Evolutionary conservation across 2,329 filamentous ascomycete species (phyloP).

Genomic region (Curvularia verruculosa): DNA sequence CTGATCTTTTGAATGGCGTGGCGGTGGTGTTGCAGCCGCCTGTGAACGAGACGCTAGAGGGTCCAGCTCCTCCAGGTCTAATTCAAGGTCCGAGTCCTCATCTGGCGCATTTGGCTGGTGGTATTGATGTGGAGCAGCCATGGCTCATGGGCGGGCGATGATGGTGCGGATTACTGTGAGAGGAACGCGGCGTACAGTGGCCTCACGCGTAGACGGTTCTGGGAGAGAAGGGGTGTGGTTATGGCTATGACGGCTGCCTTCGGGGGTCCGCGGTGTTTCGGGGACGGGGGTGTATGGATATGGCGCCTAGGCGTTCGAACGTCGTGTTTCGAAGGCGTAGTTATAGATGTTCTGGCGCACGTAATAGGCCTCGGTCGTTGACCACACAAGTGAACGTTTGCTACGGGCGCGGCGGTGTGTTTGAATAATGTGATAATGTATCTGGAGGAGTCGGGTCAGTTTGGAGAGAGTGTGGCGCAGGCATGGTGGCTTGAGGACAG

Average conservation of each 20-base stretch:
- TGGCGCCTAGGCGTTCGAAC: conserved; percentile 22
- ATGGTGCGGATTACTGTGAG: conserved; percentile 11
- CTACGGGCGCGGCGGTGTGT: neutral
- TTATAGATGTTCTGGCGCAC: neutral
- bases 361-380: neutral
- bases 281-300: conserved; percentile 19
- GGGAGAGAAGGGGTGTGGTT: neutral
- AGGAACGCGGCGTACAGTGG: conserved; percentile 9
- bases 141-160: conserved; percentile 46
- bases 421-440: conserved; percentile 6
- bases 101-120: conserved; percentile 66
- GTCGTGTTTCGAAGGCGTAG: conserved; percentile 17
- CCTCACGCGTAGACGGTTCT: conserved; percentile 20
- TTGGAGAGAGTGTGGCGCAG: conserved; percentile 14
- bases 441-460: conserved; percentile 10
- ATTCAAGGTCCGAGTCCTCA: conserved; percentile 74
- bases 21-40: conserved; percentile 32
- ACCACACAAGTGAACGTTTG: neutral
- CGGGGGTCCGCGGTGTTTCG: conserved; percentile 35
- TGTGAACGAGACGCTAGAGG: conserved; percentile 53
- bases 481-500: conserved; percentile 15
- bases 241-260: conserved; percentile 18
- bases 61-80: conserved; percentile 82
- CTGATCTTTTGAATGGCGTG: conserved; percentile 39
- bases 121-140: conserved; percentile 55